Percentiles rank a stretch among this genome's conserved stretches.
Evolutionary conservation across 1,139 yeast genomes (phyloP).

Genomic region (Nakaseomyces kungkrabaensis): DNA sequence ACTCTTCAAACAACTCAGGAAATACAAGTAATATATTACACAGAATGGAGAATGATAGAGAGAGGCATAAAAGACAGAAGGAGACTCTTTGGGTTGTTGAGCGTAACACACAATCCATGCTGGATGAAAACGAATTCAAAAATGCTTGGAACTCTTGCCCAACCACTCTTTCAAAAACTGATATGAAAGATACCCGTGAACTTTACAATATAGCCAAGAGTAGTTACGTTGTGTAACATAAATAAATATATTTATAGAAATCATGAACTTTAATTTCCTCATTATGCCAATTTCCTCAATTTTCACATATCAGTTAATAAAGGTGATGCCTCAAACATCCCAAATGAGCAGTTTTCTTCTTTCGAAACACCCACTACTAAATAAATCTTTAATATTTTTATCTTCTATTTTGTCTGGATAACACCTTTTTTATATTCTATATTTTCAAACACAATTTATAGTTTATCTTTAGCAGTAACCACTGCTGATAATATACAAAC

Average conservation of each 20-base stretch:
- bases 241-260: neutral
- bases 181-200: slow-evolving; percentile 17
- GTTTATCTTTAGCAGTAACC: too few species aligned
- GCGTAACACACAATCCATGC: slow-evolving; percentile 12
- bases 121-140: slow-evolving; percentile 19
- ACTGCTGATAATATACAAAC: too few species aligned
- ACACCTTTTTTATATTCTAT: too few species aligned
- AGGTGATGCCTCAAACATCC: too few species aligned
- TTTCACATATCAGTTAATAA: too few species aligned
- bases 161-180: slow-evolving; percentile 16
- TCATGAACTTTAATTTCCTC: too few species aligned
- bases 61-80: slow-evolving; percentile 27
- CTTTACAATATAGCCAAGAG: slow-evolving; percentile 11
- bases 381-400: too few species aligned
- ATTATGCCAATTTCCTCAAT: too few species aligned
- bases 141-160: slow-evolving; percentile 14
- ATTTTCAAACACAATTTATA: too few species aligned
- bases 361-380: too few species aligned
- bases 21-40: slow-evolving; percentile 18
- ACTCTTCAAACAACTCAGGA: slow-evolving; percentile 7
- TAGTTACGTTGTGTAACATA: neutral
- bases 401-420: too few species aligned
- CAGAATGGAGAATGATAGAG: slow-evolving; percentile 29
- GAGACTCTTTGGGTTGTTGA: slow-evolving; percentile 27
- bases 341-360: too few species aligned